Percentiles rank a stretch among this genome's conserved stretches.
Conservation (phyloP, 345 rosid species). For the Ceriops tagal region DNA sequence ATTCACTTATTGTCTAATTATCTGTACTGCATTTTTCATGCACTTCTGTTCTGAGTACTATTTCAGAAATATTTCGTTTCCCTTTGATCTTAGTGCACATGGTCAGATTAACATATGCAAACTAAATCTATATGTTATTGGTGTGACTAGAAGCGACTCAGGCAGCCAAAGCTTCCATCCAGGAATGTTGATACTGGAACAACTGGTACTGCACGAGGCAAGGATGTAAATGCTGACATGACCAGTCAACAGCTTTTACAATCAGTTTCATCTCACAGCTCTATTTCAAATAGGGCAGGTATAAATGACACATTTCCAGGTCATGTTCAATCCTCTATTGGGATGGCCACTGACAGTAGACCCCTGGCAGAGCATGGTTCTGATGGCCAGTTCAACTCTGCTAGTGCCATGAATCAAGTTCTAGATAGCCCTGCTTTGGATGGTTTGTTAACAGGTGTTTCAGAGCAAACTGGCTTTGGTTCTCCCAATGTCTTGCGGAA, state of each 20-base stretch:
- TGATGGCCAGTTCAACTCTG: slow-evolving; percentile 44
- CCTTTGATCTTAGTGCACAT: too few species aligned
- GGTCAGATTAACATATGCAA: not conserved
- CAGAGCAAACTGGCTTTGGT: slow-evolving; percentile 72
- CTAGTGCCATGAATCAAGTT: slow-evolving; percentile 65
- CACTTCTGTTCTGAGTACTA: too few species aligned
- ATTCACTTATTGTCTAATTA: too few species aligned
- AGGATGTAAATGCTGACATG: slow-evolving; percentile 31
- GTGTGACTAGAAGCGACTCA: slow-evolving; percentile 43
- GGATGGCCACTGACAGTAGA: slow-evolving; percentile 21
- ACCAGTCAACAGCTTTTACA: slow-evolving; percentile 60
- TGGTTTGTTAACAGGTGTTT: slow-evolving; percentile 64
- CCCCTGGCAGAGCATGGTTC: slow-evolving; percentile 35
- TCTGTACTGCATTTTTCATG: too few species aligned
- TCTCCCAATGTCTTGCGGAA: slow-evolving; percentile 75
- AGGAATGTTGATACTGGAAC: slow-evolving; percentile 37
- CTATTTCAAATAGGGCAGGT: slow-evolving; percentile 25
- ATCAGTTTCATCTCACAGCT: slow-evolving; percentile 52
- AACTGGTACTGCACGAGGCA: slow-evolving; percentile 35
- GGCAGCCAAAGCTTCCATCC: slow-evolving; percentile 38
- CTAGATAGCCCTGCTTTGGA: slow-evolving; percentile 61
- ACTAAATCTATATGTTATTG: slow-evolving; percentile 6
- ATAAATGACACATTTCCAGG: slow-evolving; percentile 18
- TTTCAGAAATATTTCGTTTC: too few species aligned
- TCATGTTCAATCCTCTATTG: slow-evolving; percentile 16